phyloP scores from a whole-genome alignment of 2,329 filamentous ascomycete genomes.

The Fusarium odoratissimum region DNA sequence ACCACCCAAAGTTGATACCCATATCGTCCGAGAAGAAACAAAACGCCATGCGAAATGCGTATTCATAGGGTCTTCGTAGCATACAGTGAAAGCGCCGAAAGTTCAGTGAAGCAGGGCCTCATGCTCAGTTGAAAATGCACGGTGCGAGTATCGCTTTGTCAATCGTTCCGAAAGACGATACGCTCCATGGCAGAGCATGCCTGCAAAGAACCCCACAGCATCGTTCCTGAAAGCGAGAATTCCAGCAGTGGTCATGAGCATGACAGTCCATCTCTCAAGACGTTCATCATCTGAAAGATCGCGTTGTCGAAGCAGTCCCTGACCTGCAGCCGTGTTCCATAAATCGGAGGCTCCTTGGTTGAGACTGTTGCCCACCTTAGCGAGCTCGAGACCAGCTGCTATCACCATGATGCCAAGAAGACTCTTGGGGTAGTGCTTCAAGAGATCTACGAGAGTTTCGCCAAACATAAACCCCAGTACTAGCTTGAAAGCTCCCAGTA shows the following conservation, averaged over 20 bases:
- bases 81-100: neutral
- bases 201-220: slow-evolving; percentile 85
- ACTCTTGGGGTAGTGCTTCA: slow-evolving; percentile 78
- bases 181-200: slow-evolving; percentile 81
- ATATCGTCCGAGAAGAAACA: neutral
- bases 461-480: slow-evolving; percentile 80
- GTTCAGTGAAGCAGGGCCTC: slow-evolving; percentile 48
- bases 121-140: slow-evolving; percentile 43
- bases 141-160: slow-evolving; percentile 50
- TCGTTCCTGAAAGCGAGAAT: slow-evolving; percentile 91
- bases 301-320: slow-evolving; percentile 57
- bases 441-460: slow-evolving; percentile 75
- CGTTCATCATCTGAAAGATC: slow-evolving; percentile 74
- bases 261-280: slow-evolving; percentile 83
- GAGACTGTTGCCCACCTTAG: slow-evolving; percentile 84
- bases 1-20: neutral
- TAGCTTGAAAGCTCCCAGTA: slow-evolving; percentile 82
- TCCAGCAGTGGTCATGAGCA: slow-evolving; percentile 87
- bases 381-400: slow-evolving; percentile 87
- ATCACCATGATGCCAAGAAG: slow-evolving; percentile 90
- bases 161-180: slow-evolving; percentile 64
- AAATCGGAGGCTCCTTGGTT: slow-evolving; percentile 76
- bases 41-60: slow-evolving; percentile 4
- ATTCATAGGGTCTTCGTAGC: neutral
- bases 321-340: slow-evolving; percentile 63